Evolutionary conservation across 2,329 filamentous ascomycete genomes (phyloP).

Genomic region (Fusarium sublunatum): DNA sequence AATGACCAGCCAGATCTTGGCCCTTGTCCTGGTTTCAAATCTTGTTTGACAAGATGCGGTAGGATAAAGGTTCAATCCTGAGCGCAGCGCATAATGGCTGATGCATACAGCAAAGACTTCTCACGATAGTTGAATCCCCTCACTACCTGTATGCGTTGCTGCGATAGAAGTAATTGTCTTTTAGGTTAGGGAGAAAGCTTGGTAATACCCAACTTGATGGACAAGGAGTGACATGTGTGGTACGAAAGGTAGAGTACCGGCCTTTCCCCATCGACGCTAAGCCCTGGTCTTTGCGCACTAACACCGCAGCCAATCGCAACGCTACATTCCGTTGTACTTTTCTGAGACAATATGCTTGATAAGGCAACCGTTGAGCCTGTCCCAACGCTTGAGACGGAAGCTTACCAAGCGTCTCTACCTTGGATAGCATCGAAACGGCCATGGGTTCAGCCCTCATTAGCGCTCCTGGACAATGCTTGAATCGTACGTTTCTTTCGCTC

Average conservation of each 20-base stretch:
- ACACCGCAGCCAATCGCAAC: conserved; percentile 30
- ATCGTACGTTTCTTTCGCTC: conserved; percentile 35
- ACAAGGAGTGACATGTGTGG: conserved; percentile 18
- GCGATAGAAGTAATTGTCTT: neutral
- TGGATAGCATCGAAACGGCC: conserved; percentile 23
- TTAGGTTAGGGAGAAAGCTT: conserved; percentile 15
- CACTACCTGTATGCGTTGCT: neutral
- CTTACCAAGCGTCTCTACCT: conserved; percentile 18
- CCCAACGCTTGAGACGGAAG: conserved; percentile 27
- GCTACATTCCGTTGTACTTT: conserved; percentile 8
- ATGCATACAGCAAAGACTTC: neutral
- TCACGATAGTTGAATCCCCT: neutral
- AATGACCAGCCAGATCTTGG: conserved; percentile 1
- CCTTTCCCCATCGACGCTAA: conserved; percentile 35
- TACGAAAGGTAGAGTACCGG: conserved; percentile 5
- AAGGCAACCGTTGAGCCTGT: conserved; percentile 38
- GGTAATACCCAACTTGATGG: conserved; percentile 18
- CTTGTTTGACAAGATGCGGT: conserved; percentile 12
- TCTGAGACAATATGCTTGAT: conserved; percentile 40
- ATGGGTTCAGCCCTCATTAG: conserved; percentile 17
- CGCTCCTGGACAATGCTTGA: conserved; percentile 13
- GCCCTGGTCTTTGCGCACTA: conserved; percentile 21
- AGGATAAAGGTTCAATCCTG: neutral
- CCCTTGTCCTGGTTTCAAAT: conserved; percentile 10
- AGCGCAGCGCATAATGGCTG: neutral